A percentile compares a stretch with the other conserved stretches of the same genome.
Conservation (phyloP, 2,329 filamentous ascomycete genomes). For the Magnaporthiopsis incrustans region DNA sequence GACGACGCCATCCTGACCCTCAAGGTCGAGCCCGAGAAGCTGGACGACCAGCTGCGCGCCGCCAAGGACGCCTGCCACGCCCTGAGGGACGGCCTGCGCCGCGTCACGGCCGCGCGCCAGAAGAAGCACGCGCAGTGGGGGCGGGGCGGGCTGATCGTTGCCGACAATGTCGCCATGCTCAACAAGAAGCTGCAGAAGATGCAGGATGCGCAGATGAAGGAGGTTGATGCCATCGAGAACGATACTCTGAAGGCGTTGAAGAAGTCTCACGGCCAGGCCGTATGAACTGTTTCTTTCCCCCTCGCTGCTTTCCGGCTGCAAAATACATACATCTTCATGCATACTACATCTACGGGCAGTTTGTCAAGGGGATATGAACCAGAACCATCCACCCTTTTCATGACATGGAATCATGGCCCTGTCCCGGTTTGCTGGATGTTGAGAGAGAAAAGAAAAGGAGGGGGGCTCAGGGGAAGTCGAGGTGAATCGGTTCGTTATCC, state of each 20-base stretch:
- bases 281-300: neutral
- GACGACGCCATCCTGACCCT: conserved; percentile 52
- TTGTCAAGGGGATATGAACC: neutral
- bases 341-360: neutral
- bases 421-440: neutral
- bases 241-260: conserved; percentile 34
- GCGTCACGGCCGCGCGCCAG: conserved; percentile 29
- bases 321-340: neutral
- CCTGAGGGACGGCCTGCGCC: conserved; percentile 42
- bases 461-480: too few relatives aligned
- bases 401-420: neutral
- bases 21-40: conserved; percentile 42
- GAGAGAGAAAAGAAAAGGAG: neutral
- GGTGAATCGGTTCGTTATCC: too few relatives aligned
- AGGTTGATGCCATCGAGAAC: conserved; percentile 42
- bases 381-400: neutral
- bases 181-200: conserved; percentile 40
- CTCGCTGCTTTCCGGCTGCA: neutral
- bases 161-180: conserved; percentile 32
- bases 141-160: conserved; percentile 32
- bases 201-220: conserved; percentile 45
- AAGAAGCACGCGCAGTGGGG: conserved; percentile 42
- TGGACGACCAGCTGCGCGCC: conserved; percentile 35
- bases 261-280: conserved; percentile 13
- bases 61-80: conserved; percentile 38